Evolutionary conservation across 805 yeast genomes (phyloP), one percentile per base, ranked within the genome.

Genomic region (Kregervanrija pseudodelftensis): DNA sequence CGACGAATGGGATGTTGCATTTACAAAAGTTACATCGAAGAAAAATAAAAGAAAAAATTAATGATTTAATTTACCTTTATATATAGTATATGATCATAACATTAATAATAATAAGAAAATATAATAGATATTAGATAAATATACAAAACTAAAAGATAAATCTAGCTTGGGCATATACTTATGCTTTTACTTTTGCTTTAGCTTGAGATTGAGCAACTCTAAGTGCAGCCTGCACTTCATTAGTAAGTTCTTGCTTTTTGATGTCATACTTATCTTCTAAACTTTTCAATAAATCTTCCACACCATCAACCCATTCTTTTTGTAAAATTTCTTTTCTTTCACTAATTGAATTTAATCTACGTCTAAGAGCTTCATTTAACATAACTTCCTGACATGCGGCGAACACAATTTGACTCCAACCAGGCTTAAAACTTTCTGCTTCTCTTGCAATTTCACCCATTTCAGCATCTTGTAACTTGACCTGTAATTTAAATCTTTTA

Each of bases 371-470:
- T 65, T 85, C 91, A 61, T 91, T 93, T 65, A 89, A 85, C 50
- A 95, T 87, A 42, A 91, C 82, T 60, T 93, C 97, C 61, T 85
- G 91, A 37, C 90, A 82, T 11, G 82, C 75, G 9, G 85, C 85
- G 57, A 88, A 83, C 56, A 88, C 77, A 38, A 74, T 66, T 51
- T 77, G 83, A 8, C 82, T 79, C 96, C 96, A 90, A 32, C 88
- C 91, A 38, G 80, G 77, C 57, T 85, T 84, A 51, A 76, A 68
- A 13, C 66, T 52, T 60, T 86, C 88, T 37, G 93, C 88, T 64
- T 87, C 96, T 44, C 62, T 66, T 5, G 85, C 81, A 39, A 88
- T 71, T 47, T 82, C 90, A 61, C 80, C 77, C 51, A 93, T 67
- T 64, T 93, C 98, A 28, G 83, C 60, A 56, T 89, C 95, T 54